A percentile compares a stretch with the other conserved stretches of the same genome.
phyloP scores from a whole-genome alignment of 306 rosid genomes.

The Abrus precatorius region DNA sequence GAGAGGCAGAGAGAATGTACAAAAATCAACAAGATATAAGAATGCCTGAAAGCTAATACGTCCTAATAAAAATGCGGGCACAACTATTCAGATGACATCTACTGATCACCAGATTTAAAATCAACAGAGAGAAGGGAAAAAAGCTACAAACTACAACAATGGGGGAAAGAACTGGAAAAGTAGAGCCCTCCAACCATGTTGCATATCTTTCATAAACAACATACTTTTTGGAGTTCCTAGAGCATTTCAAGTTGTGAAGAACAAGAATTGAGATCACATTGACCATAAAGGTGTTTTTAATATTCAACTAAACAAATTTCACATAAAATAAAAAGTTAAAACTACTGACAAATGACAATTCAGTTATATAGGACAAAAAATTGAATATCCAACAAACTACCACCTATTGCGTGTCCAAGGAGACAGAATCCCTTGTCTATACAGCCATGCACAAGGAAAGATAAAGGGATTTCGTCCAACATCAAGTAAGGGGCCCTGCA shows the following conservation, averaged over 20 bases:
- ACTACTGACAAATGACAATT: slow-evolving; percentile 33
- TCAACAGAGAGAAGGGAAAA: neutral
- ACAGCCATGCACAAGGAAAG: slow-evolving; percentile 88
- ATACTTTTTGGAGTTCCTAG: slow-evolving; percentile 1
- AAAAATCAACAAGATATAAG: slow-evolving; percentile 1
- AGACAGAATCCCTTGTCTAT: slow-evolving; percentile 86
- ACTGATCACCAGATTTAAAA: neutral
- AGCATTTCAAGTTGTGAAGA: slow-evolving; percentile 25
- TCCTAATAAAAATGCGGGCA: slow-evolving; percentile 29
- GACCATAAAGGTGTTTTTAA: slow-evolving; percentile 21
- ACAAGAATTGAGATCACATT: neutral
- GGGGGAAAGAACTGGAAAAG: neutral
- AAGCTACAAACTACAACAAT: neutral
- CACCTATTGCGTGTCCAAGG: slow-evolving; percentile 93
- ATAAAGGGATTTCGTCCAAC: slow-evolving; percentile 83
- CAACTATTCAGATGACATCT: slow-evolving; percentile 12
- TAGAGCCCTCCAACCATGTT: slow-evolving; percentile 28
- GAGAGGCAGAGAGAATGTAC: slow-evolving; percentile 9
- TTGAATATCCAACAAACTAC: slow-evolving; percentile 53
- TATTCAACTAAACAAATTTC: slow-evolving; percentile 4
- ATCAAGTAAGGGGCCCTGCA: slow-evolving; percentile 96
- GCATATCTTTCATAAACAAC: slow-evolving; percentile 18
- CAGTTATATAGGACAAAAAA: slow-evolving; percentile 42
- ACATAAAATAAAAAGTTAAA: neutral
- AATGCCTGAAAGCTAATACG: slow-evolving; percentile 4